These are phyloP conservation scores for Dacryopinax primogenitus DNA, from an alignment of 768 basidiomycete species.

Conservation along the genomic window DNA sequence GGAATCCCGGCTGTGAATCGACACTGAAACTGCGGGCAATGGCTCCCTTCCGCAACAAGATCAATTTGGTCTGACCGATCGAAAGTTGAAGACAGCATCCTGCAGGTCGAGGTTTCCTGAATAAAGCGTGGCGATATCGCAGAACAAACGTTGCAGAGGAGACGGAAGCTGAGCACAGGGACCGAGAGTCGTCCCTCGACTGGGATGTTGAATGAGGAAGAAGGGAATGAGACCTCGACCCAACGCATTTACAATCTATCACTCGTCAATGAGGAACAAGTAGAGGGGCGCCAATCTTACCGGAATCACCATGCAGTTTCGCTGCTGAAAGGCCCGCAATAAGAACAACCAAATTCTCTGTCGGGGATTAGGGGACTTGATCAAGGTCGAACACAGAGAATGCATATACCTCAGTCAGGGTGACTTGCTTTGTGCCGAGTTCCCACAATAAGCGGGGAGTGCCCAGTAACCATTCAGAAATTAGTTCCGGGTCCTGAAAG, in stretches of 20 bases:
- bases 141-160: not conserved
- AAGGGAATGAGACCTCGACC: slow-evolving; percentile 59
- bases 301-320: slow-evolving; percentile 19
- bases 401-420: slow-evolving; percentile 45
- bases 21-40: no score
- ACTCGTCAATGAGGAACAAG: slow-evolving; percentile 9
- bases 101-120: not conserved
- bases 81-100: not conserved
- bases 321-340: slow-evolving; percentile 47
- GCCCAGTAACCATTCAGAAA: slow-evolving; percentile 54
- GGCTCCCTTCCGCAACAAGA: no score
- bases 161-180: slow-evolving; percentile 60
- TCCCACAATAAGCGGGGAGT: slow-evolving; percentile 83
- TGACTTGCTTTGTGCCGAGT: slow-evolving; percentile 43
- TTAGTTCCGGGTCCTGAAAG: slow-evolving; percentile 13
- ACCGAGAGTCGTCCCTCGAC: slow-evolving; percentile 56
- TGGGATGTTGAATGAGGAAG: slow-evolving; percentile 65
- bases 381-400: not conserved
- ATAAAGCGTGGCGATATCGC: not conserved
- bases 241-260: slow-evolving; percentile 39
- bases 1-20: no score
- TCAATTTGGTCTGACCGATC: not conserved
- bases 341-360: slow-evolving; percentile 45
- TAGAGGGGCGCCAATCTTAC: slow-evolving; percentile 10
- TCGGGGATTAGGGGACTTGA: not conserved